These are phyloP conservation scores for Penicillium verhagenii DNA, from an alignment of 495 filamentous ascomycete genomes.

Conservation along the genomic window DNA sequence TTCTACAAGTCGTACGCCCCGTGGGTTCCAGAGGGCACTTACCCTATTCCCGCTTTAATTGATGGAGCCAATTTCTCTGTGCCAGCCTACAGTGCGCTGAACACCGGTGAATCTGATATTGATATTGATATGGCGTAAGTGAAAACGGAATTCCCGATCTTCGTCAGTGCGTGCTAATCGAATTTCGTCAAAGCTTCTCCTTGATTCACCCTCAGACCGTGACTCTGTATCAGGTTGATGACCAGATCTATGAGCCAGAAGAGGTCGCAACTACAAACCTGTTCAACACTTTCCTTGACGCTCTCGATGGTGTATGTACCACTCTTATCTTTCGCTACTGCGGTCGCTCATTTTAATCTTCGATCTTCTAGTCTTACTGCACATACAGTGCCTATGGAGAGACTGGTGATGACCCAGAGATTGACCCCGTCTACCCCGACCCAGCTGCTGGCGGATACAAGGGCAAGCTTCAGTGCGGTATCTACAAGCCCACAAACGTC, in stretches of 20 bases:
- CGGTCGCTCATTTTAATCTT: constrained; percentile 6
- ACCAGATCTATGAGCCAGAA: constrained; percentile 41
- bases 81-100: constrained; percentile 24
- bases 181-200: constrained; percentile 25
- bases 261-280: constrained; percentile 41
- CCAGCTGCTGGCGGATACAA: constrained; percentile 52
- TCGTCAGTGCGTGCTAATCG: not conserved
- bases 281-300: constrained; percentile 53
- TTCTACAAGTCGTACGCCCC: constrained; percentile 53
- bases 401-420: constrained; percentile 40
- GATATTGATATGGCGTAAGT: constrained; percentile 46
- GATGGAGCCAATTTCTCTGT: constrained; percentile 41
- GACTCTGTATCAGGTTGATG: constrained; percentile 57
- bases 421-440: constrained; percentile 58
- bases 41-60: constrained; percentile 41
- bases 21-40: constrained; percentile 40
- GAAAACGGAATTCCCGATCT: too few relatives aligned
- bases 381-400: constrained; percentile 41
- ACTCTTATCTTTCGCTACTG: too few relatives aligned
- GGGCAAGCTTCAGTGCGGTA: constrained; percentile 59
- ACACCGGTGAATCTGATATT: constrained; percentile 45
- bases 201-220: constrained; percentile 55
- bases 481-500: constrained; percentile 59
- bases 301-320: constrained; percentile 50
- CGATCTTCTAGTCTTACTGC: constrained; percentile 26